These are phyloP conservation scores for Aspergillus sp. DNA, from an alignment of 2,329 filamentous ascomycete species.

Conservation along the genomic window DNA sequence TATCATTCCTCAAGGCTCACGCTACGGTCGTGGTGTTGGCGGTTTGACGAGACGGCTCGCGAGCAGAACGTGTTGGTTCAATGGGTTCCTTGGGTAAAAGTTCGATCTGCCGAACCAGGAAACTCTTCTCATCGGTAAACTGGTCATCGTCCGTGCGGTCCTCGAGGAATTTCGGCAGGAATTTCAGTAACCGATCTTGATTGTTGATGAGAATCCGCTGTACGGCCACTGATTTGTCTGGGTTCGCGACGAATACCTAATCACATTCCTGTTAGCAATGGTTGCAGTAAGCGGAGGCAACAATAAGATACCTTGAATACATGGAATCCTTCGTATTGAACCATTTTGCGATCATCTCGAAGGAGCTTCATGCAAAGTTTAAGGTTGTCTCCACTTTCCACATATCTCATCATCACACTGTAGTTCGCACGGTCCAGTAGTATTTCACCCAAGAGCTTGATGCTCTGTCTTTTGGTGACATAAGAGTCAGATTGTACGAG, in stretches of 20 bases:
- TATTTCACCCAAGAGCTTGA: conserved; percentile 95
- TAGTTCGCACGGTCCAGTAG: conserved; percentile 95
- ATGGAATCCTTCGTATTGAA: conserved; percentile 98
- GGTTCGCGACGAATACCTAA: conserved; percentile 94
- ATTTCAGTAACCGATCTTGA: conserved; percentile 83
- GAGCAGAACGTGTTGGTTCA: conserved; percentile 37
- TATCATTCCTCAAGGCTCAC: conserved; percentile 19
- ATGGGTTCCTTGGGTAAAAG: conserved; percentile 48
- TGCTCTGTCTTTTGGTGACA: conserved; percentile 96
- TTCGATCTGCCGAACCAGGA: conserved; percentile 91
- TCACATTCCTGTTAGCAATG: conserved; percentile 27
- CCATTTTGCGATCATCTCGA: conserved; percentile 96
- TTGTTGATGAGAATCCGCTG: conserved; percentile 97
- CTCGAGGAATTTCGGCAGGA: conserved; percentile 88
- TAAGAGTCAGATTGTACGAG: conserved; percentile 93
- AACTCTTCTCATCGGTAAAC: conserved; percentile 97
- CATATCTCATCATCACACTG: conserved; percentile 96
- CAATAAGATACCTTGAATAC: conserved; percentile 77
- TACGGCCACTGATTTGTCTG: conserved; percentile 95
- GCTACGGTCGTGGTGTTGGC: conserved; percentile 36
- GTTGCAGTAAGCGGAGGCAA: background rate
- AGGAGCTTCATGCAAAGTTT: conserved; percentile 99
- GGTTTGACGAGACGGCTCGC: conserved; percentile 33
- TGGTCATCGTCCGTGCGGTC: conserved; percentile 97
- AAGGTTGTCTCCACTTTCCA: conserved; percentile 91